These are phyloP conservation scores for Chlorella variabilis DNA, from an alignment of 163 green algal genomes.

Conservation along the genomic window DNA sequence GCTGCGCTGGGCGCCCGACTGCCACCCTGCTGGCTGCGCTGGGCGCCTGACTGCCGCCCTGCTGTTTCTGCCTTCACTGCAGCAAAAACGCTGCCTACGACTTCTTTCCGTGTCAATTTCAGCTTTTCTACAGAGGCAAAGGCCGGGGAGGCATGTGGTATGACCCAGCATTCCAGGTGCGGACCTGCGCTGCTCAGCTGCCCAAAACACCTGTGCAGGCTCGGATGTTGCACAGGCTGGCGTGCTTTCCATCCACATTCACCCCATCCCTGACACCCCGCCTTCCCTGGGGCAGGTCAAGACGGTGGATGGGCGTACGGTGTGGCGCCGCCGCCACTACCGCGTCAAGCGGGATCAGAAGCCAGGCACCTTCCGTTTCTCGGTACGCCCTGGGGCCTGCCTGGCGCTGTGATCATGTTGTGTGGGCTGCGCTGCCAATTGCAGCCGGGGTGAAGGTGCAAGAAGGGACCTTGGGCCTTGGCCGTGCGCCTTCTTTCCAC, in stretches of 20 bases:
- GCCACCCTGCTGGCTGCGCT: no score
- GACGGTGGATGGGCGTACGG: constrained; percentile 78
- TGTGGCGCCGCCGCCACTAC: constrained; percentile 92
- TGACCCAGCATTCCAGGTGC: constrained; percentile 88
- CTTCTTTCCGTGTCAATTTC: constrained; percentile 88
- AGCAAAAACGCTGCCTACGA: constrained; percentile 88
- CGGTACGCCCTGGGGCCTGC: constrained; percentile 5
- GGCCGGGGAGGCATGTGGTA: constrained; percentile 82
- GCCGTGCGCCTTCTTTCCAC: not conserved
- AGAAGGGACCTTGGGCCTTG: no score
- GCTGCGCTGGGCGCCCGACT: no score
- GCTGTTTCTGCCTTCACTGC: not conserved
- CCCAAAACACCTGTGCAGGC: no score
- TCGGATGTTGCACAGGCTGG: no score
- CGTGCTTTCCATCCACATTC: no score
- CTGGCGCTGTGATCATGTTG: not conserved
- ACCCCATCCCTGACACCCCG: no score
- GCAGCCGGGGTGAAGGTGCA: no score
- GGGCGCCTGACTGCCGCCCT: no score
- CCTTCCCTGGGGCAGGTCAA: constrained; percentile 61
- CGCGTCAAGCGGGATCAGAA: constrained; percentile 70
- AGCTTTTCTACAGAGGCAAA: constrained; percentile 89
- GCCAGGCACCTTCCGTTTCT: constrained; percentile 87
- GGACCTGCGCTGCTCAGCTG: not conserved
- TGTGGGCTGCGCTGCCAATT: no score